Percentiles rank a stretch among this genome's conserved stretches.
These are phyloP conservation scores for Volvox africanus DNA, from an alignment of 139 green algal species.

Conservation along the genomic window DNA sequence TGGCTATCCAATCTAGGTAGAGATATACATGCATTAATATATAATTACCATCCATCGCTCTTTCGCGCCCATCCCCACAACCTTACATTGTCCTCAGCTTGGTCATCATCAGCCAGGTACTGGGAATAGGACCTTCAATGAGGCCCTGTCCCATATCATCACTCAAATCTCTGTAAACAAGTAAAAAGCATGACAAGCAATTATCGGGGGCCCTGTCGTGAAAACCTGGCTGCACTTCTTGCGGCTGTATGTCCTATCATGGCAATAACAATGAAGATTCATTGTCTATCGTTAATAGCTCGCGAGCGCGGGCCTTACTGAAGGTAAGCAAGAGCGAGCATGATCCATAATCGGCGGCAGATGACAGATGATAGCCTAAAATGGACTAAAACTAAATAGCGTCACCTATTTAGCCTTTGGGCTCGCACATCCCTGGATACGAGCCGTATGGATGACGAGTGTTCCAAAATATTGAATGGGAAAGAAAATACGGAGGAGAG, in stretches of 20 bases:
- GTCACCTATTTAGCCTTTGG: no score
- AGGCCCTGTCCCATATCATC: constrained; percentile 11
- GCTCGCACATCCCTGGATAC: no score
- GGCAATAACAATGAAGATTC: neutral
- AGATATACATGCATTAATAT: no score
- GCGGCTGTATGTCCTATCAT: neutral
- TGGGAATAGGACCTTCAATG: constrained; percentile 26
- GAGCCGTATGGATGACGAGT: no score
- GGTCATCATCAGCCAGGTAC: constrained; percentile 47
- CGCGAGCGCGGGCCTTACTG: no score
- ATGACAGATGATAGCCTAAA: no score
- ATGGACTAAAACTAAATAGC: no score
- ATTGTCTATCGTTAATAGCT: neutral
- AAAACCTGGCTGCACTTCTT: neutral
- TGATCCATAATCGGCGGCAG: no score
- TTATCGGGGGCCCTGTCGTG: neutral
- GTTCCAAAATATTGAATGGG: no score
- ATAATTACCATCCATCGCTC: neutral
- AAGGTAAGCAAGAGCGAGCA: no score
- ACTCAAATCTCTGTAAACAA: constrained; percentile 22
- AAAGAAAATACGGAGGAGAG: no score
- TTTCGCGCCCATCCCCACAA: neutral
- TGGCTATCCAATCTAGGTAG: neutral
- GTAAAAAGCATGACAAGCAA: neutral
- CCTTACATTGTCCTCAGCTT: constrained; percentile 25